Conservation (phyloP, 2,329 filamentous ascomycete genomes). For the Whalleya microplaca region DNA sequence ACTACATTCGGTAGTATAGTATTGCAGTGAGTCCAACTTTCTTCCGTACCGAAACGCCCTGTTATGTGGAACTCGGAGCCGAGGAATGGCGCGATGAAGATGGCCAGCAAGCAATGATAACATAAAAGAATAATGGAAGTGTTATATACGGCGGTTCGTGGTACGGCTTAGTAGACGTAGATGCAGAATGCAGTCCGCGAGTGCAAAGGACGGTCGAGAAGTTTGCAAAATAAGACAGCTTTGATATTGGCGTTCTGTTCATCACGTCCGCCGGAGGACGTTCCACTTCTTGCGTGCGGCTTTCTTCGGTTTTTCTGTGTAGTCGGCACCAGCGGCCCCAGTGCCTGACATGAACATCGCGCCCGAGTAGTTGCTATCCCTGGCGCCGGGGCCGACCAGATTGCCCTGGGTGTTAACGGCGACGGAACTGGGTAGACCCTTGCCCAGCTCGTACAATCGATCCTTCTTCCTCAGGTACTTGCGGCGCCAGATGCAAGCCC, state of each 20-base stretch:
- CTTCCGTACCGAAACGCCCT: constrained; percentile 22
- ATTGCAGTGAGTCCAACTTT: constrained; percentile 13
- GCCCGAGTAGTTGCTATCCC: constrained; percentile 32
- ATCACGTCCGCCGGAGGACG: constrained; percentile 48
- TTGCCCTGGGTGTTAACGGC: constrained; percentile 40
- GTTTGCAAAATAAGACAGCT: background rate
- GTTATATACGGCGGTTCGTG: constrained; percentile 10
- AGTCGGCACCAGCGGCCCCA: constrained; percentile 30
- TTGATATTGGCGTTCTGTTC: background rate
- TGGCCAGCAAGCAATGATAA: constrained; percentile 7
- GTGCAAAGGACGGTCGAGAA: constrained; percentile 17
- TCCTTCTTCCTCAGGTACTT: constrained; percentile 74
- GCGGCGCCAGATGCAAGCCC: constrained; percentile 72
- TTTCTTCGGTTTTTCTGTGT: constrained; percentile 43
- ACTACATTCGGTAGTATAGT: constrained; percentile 16
- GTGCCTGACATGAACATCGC: constrained; percentile 44
- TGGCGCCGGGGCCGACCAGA: constrained; percentile 33
- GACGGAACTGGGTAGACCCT: constrained; percentile 44
- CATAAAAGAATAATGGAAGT: constrained; percentile 2
- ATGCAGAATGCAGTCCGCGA: background rate
- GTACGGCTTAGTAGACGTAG: background rate
- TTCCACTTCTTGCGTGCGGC: constrained; percentile 55
- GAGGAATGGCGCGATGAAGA: constrained; percentile 15
- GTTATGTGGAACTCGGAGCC: constrained; percentile 16
- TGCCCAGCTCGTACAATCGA: constrained; percentile 54